phyloP scores from a whole-genome alignment of 352 stramenopile species.

The Phytophthora pini region DNA sequence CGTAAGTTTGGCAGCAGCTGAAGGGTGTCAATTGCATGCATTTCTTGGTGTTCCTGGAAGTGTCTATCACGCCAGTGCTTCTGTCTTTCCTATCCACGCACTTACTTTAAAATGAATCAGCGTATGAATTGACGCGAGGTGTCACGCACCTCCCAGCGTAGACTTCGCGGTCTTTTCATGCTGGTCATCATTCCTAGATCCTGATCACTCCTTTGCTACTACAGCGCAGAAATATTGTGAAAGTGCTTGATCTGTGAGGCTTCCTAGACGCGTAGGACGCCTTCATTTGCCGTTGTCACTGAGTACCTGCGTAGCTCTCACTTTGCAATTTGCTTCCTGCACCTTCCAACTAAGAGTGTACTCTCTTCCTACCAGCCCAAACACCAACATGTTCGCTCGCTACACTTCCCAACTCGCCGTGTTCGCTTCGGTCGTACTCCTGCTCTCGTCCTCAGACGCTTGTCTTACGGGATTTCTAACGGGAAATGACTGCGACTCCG shows the following conservation, averaged over 20 bases:
- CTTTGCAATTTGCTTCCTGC: slow-evolving; percentile 27
- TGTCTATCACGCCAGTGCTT: too few species aligned
- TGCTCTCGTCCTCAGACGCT: slow-evolving; percentile 17
- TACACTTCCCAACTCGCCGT: slow-evolving; percentile 20
- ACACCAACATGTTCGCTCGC: slow-evolving; percentile 24
- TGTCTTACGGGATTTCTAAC: slow-evolving; percentile 26
- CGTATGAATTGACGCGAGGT: too few species aligned
- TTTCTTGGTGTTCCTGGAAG: too few species aligned
- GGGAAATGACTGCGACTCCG: slow-evolving; percentile 22
- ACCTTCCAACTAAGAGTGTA: slow-evolving; percentile 14
- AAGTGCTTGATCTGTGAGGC: slow-evolving; percentile 12
- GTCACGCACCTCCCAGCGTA: too few species aligned
- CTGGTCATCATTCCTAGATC: too few species aligned
- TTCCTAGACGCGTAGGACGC: slow-evolving; percentile 1
- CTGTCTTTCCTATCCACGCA: too few species aligned
- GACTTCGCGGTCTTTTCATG: too few species aligned
- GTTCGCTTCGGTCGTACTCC: slow-evolving; percentile 10
- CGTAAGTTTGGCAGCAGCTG: too few species aligned
- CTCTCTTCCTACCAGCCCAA: neutral
- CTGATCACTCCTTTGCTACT: too few species aligned
- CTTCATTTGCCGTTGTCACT: too few species aligned
- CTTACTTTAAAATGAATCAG: too few species aligned
- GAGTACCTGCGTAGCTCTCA: slow-evolving; percentile 6
- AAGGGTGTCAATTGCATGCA: too few species aligned
- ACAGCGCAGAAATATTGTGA: neutral